These are phyloP conservation scores for Candida namnaoensis DNA, from an alignment of 805 yeast species.

Conservation along the genomic window DNA sequence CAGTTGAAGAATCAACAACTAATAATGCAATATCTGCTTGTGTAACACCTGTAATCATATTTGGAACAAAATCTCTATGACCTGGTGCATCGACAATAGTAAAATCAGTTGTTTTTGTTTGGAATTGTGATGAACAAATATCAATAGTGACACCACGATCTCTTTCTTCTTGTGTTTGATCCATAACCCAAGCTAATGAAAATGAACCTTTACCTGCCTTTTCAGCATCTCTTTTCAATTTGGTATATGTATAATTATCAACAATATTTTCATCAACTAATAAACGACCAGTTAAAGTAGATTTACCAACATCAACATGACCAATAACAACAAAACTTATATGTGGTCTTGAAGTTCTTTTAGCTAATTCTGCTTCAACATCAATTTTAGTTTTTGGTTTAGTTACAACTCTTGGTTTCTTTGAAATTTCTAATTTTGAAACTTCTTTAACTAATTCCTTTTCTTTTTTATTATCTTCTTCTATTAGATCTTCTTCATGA, in stretches of 20 bases:
- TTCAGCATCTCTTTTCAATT: slow-evolving; percentile 96
- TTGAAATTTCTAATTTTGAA: slow-evolving; percentile 10
- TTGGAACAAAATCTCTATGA: slow-evolving; percentile 94
- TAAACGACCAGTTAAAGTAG: slow-evolving; percentile 98
- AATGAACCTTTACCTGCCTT: slow-evolving; percentile 96
- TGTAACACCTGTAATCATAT: slow-evolving; percentile 92
- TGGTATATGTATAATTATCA: slow-evolving; percentile 94
- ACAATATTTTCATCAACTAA: slow-evolving; percentile 96
- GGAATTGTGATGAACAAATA: slow-evolving; percentile 89
- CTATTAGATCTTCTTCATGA: no score
- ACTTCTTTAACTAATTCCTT: slow-evolving; percentile 12
- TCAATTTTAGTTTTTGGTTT: slow-evolving; percentile 19
- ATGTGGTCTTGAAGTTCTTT: slow-evolving; percentile 91
- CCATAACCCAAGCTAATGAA: slow-evolving; percentile 97
- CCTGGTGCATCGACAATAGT: slow-evolving; percentile 95
- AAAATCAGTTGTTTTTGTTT: slow-evolving; percentile 82
- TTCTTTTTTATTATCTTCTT: slow-evolving; percentile 18
- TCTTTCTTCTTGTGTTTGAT: slow-evolving; percentile 93
- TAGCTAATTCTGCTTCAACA: slow-evolving; percentile 9
- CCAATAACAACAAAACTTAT: slow-evolving; percentile 99
- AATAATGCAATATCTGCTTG: slow-evolving; percentile 91
- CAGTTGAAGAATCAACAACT: slow-evolving; percentile 86
- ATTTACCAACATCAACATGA: slow-evolving; percentile 99
- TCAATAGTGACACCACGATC: slow-evolving; percentile 96
- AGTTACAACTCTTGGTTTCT: slow-evolving; percentile 7